Conservation (phyloP, 257 asterid genomes). For the Salvia rosmarinus region DNA sequence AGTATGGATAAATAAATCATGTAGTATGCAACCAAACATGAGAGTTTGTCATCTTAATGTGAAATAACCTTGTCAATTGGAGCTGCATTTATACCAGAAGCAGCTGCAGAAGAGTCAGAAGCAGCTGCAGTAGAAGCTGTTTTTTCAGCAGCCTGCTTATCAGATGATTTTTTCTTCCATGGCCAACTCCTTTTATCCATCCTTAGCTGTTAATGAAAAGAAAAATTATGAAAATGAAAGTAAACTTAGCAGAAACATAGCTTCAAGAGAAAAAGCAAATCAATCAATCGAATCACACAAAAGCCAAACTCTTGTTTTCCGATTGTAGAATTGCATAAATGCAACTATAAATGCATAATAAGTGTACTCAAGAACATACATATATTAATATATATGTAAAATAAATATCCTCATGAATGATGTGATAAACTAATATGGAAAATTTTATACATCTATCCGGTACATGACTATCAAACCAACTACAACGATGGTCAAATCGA, state of each 20-base stretch:
- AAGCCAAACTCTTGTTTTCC: background rate
- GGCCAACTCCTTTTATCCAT: conserved; percentile 98
- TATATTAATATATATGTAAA: background rate
- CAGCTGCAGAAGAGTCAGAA: conserved; percentile 47
- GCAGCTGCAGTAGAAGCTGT: conserved; percentile 43
- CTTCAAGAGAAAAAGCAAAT: conserved; percentile 5
- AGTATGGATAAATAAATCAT: background rate
- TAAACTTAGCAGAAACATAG: background rate
- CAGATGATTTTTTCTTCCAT: conserved; percentile 97
- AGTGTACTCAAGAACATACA: background rate
- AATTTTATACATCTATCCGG: background rate
- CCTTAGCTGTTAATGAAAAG: conserved; percentile 36
- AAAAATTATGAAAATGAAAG: conserved; percentile 10
- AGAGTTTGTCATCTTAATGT: conserved; percentile 18
- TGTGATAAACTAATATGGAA: background rate
- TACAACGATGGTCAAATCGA: background rate
- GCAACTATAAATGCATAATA: background rate
- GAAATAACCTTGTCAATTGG: conserved; percentile 61
- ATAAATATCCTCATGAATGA: conserved; percentile 1
- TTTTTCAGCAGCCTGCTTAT: conserved; percentile 64
- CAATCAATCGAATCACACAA: too few relatives aligned
- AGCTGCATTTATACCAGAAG: conserved; percentile 51
- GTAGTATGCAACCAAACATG: background rate
- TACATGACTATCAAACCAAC: background rate
- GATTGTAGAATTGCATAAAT: background rate